Conservation (phyloP, 1,284 basidiomycete genomes). For the Cryptococcus neoformans region DNA sequence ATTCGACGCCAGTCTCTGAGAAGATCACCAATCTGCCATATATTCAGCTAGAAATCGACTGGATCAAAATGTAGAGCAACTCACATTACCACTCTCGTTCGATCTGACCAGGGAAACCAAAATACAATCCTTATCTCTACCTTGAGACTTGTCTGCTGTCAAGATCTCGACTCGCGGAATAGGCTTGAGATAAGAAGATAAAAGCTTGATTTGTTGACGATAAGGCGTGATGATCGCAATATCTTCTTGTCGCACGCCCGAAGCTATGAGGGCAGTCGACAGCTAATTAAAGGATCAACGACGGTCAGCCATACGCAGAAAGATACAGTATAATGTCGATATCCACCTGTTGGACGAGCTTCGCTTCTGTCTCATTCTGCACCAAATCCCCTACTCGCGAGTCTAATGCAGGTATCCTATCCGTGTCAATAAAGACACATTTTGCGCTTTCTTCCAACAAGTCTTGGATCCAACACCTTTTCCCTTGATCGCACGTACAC, state of each 20-base stretch:
- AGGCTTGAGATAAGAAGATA: conserved; percentile 55
- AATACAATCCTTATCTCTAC: conserved; percentile 93
- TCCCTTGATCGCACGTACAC: conserved; percentile 43
- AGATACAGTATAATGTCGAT: too few species aligned
- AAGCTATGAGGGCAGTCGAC: conserved; percentile 60
- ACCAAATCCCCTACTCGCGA: conserved; percentile 81
- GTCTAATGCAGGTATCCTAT: conserved; percentile 69
- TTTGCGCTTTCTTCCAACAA: conserved; percentile 70
- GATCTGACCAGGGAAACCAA: conserved; percentile 85
- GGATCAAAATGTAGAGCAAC: conserved; percentile 26
- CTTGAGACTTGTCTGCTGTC: conserved; percentile 94
- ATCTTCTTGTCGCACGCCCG: conserved; percentile 65
- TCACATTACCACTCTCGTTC: conserved; percentile 68
- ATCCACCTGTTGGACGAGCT: conserved; percentile 50
- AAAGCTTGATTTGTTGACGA: conserved; percentile 92
- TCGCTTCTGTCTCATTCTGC: conserved; percentile 80
- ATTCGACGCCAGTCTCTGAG: conserved; percentile 92
- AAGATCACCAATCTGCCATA: conserved; percentile 74
- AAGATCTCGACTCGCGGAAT: conserved; percentile 69
- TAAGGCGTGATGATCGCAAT: conserved; percentile 90
- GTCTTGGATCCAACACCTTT: conserved; percentile 66
- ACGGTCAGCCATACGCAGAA: background rate
- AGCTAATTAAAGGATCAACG: conserved; percentile 53
- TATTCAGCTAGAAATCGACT: background rate
- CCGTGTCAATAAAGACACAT: conserved; percentile 92